Evolutionary conservation across 2,329 filamentous ascomycete species (phyloP).

Genomic region (Purpureocillium lavendulum): DNA sequence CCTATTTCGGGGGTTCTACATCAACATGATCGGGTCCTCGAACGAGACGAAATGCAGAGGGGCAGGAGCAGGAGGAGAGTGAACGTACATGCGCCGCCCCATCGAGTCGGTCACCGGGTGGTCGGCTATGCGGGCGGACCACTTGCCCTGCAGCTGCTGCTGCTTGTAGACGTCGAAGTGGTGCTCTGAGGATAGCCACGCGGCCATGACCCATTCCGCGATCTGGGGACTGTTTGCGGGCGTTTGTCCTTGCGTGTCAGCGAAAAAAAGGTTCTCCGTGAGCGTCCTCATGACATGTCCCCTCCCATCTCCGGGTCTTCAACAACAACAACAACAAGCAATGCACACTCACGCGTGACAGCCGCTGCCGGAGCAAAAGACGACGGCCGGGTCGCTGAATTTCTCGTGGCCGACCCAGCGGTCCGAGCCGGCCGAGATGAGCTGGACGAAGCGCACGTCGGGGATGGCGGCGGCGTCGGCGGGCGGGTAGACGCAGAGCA

Average conservation of each 20-base stretch:
- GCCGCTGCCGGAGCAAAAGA: constrained; percentile 32
- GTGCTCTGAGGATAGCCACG: constrained; percentile 23
- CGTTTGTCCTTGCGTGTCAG: not conserved
- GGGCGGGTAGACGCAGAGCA: constrained; percentile 24
- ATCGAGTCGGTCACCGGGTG: constrained; percentile 21
- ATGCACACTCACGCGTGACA: constrained; percentile 33
- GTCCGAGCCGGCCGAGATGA: constrained; percentile 34
- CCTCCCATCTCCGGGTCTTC: too few relatives aligned
- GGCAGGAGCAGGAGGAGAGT: not conserved
- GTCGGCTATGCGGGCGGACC: constrained; percentile 12
- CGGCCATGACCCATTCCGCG: constrained; percentile 31
- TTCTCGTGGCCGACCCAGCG: constrained; percentile 25
- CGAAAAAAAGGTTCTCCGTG: too few relatives aligned
- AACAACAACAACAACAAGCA: too few relatives aligned
- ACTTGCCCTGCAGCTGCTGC: constrained; percentile 18
- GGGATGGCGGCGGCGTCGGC: constrained; percentile 21
- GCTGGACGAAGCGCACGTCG: constrained; percentile 34
- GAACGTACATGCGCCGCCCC: constrained; percentile 23
- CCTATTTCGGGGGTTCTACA: too few relatives aligned
- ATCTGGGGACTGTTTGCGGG: constrained; percentile 27
- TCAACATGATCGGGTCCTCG: too few relatives aligned
- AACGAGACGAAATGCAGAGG: too few relatives aligned
- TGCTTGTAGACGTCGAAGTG: constrained; percentile 19
- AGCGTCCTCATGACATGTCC: too few relatives aligned
- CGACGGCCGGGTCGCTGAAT: constrained; percentile 24